A percentile compares a stretch with the other conserved stretches of the same genome.
phyloP scores from a whole-genome alignment of 192 early-diverging fungal species.

The Linnemannia hyalina region DNA sequence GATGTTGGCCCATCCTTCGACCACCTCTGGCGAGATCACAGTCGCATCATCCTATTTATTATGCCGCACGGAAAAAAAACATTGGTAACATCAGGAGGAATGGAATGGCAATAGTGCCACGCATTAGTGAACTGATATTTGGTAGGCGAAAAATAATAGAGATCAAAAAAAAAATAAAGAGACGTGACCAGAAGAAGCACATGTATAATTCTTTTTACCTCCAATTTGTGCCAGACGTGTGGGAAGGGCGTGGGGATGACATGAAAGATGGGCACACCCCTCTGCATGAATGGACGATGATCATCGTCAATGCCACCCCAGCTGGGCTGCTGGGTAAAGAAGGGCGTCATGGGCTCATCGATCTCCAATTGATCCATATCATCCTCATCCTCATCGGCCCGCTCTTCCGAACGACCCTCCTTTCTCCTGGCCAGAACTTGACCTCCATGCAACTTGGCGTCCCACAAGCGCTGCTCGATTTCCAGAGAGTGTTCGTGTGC shows the following conservation, averaged over 20 bases:
- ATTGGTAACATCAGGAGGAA: not conserved
- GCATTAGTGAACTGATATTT: not conserved
- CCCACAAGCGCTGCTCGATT: constrained; percentile 77
- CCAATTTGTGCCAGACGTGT: constrained; percentile 83
- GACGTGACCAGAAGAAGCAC: not conserved
- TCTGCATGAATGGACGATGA: constrained; percentile 86
- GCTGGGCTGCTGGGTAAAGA: constrained; percentile 28
- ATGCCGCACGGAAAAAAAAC: not conserved
- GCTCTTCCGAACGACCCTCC: not conserved
- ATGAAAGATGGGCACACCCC: constrained; percentile 89
- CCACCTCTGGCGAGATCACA: constrained; percentile 70
- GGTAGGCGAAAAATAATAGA: not conserved
- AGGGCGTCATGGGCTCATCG: constrained; percentile 36
- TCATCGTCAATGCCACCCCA: constrained; percentile 81
- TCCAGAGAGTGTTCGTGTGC: constrained; percentile 76
- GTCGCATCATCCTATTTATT: constrained; percentile 74
- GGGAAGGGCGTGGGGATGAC: constrained; percentile 91
- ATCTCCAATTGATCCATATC: constrained; percentile 30
- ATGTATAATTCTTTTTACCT: constrained; percentile 51
- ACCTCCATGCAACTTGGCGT: constrained; percentile 35
- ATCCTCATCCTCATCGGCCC: constrained; percentile 22
- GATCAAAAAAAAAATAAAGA: constrained; percentile 6
- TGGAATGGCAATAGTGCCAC: not conserved
- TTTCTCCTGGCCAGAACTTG: constrained; percentile 20
- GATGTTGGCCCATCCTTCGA: constrained; percentile 83